Evolutionary conservation across 83 land plant genomes (phyloP), one percentile per base, ranked within the genome.

Genomic region (Picea engelmannii): DNA sequence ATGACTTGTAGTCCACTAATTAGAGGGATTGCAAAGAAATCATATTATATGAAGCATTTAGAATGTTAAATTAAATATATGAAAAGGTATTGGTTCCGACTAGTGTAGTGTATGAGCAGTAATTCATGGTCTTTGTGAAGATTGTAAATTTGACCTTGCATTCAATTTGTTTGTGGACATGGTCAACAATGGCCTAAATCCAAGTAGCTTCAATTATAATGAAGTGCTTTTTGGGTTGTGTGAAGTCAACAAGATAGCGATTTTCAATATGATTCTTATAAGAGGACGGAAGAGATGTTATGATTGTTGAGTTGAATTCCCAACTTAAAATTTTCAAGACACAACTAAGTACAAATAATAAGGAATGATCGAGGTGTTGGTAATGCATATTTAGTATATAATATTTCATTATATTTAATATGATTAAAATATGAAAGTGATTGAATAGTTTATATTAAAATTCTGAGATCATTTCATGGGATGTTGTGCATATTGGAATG

Each of bases 221-320:
- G 73, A 79, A n/a, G 40, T 91, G 35, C 85, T 91, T 49, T 84
- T 77, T 59, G 84, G 87, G 17, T 67, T 84, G 20, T 91, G 93
- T 84, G 85, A 82, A 23, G 15, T 38, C 5, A 82, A 83, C 15
- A 85, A 70, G 23, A 66, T 89, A 66, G 59, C 83, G n/a, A 49
- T 89, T 52, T 60, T 91, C n/a, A 66, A 86, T 20, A 66, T 23
- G 8, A 89, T 91, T 89, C 2, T 77, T 21, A 81, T 85, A 23
- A 81, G 87, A 62, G 63, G n/a, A n/a, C 40, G 5, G 0, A 38
- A 38, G 5, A 38, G 4, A 38, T 38, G 40, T 38, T 38, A 38
- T 0, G 40, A 4, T 38, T 38, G 40, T 4, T 38, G 40, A 38
- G 5, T 5, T 0, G 40, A 38, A 38, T 38, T 38, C 40, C 4